Evolutionary conservation across 208 protist genomes (phyloP).

Genomic region (Trypanosoma vivax): DNA sequence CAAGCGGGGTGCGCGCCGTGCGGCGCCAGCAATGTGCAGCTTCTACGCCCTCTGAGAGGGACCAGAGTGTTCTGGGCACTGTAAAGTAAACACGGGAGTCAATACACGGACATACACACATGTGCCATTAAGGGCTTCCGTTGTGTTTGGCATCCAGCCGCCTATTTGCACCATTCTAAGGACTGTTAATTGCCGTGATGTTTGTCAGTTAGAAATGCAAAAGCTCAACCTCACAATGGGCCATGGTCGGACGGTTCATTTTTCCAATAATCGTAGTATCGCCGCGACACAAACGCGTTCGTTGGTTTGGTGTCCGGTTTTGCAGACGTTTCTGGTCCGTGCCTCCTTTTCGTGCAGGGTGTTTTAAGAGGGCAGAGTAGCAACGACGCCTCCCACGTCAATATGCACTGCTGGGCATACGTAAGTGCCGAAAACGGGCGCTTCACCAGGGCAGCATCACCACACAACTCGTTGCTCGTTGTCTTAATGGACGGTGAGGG

Average conservation of each 20-base stretch:
- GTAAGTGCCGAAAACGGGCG: slow-evolving; percentile 27
- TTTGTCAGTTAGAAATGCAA: too few relatives aligned
- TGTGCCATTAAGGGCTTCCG: too few relatives aligned
- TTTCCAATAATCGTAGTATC: slow-evolving; percentile 20
- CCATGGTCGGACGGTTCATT: background rate
- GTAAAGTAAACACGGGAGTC: background rate
- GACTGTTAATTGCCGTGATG: too few relatives aligned
- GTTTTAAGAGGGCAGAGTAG: slow-evolving; percentile 22
- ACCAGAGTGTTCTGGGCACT: background rate
- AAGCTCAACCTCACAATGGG: too few relatives aligned
- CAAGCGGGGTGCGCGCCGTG: too few relatives aligned
- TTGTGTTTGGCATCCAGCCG: too few relatives aligned
- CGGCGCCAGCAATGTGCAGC: too few relatives aligned
- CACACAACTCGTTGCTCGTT: too few relatives aligned
- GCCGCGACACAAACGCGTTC: background rate
- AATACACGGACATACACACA: too few relatives aligned
- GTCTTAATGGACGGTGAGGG: too few relatives aligned
- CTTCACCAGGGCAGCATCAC: too few relatives aligned
- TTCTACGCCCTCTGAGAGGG: background rate
- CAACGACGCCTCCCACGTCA: slow-evolving; percentile 56
- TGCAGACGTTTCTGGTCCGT: background rate
- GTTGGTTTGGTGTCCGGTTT: background rate
- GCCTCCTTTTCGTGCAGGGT: background rate
- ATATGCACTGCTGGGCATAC: slow-evolving; percentile 70
- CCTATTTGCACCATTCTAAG: too few relatives aligned